These are phyloP conservation scores for Hyphopichia burtonii DNA, from an alignment of 1,139 yeast genomes.

Conservation along the genomic window DNA sequence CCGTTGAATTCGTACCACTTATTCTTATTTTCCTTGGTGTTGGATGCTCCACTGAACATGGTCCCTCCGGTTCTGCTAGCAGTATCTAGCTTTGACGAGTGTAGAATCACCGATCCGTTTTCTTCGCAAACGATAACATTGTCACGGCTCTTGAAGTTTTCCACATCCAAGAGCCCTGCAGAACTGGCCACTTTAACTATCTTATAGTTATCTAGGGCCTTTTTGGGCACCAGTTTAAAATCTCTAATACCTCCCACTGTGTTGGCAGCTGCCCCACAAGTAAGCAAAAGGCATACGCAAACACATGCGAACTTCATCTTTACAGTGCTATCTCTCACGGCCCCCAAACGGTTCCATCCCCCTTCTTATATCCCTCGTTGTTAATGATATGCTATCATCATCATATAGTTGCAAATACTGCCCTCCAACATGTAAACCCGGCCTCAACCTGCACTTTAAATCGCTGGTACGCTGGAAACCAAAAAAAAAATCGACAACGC, in stretches of 20 bases:
- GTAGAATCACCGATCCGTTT: conserved; percentile 13
- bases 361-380: too few species aligned
- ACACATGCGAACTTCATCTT: too few species aligned
- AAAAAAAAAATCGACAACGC: not conserved
- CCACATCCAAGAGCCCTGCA: conserved; percentile 2
- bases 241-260: not conserved
- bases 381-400: too few species aligned
- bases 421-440: too few species aligned
- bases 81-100: conserved; percentile 16
- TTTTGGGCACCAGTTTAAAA: conserved; percentile 7
- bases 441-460: not conserved
- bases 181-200: conserved; percentile 4
- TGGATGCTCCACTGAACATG: conserved; percentile 5
- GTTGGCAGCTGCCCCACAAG: too few species aligned
- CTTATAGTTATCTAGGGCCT: conserved; percentile 7
- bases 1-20: conserved; percentile 16
- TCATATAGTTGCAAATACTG: too few species aligned
- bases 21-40: conserved; percentile 7
- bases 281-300: too few species aligned
- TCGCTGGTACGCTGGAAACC: not conserved
- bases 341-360: too few species aligned
- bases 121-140: conserved; percentile 13
- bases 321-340: too few species aligned
- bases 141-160: conserved; percentile 9
- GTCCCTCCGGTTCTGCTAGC: conserved; percentile 14